These are phyloP conservation scores for Groenewaldozyma sp. DNA, from an alignment of 1,139 yeast species.

Conservation along the genomic window DNA sequence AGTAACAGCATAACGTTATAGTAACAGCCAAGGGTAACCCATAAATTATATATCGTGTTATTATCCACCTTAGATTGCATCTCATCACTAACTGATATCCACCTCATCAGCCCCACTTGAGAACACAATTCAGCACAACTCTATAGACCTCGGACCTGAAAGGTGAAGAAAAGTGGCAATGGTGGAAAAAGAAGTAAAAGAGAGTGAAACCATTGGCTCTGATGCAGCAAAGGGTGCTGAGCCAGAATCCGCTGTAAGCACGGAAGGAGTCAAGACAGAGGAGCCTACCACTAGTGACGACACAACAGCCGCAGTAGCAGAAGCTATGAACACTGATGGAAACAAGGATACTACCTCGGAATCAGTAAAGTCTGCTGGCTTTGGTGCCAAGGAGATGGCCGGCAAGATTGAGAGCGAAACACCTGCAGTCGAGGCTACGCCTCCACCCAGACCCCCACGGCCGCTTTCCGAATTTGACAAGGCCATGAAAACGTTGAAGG, in stretches of 20 bases:
- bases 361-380: constrained; percentile 1
- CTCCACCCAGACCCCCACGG: constrained; percentile 69
- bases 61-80: background rate
- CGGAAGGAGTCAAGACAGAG: constrained; percentile 10
- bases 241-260: constrained; percentile 10
- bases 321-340: background rate
- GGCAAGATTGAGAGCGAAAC: too few species aligned
- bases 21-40: too few species aligned
- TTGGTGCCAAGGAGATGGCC: constrained; percentile 6
- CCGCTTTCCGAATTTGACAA: constrained; percentile 51
- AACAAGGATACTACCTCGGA: background rate
- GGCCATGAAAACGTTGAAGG: constrained; percentile 47
- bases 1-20: too few species aligned
- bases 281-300: constrained; percentile 11
- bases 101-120: too few species aligned
- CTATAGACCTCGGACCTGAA: too few species aligned
- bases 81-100: background rate
- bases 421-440: constrained; percentile 17
- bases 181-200: too few species aligned
- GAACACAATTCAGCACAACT: too few species aligned
- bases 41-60: too few species aligned
- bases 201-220: background rate
- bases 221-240: background rate
- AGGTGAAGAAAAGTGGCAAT: too few species aligned
- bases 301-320: constrained; percentile 7